A percentile compares a stretch with the other conserved stretches of the same genome.
Evolutionary conservation across 768 basidiomycete species (phyloP).

Genomic region (Mycena alexandri): DNA sequence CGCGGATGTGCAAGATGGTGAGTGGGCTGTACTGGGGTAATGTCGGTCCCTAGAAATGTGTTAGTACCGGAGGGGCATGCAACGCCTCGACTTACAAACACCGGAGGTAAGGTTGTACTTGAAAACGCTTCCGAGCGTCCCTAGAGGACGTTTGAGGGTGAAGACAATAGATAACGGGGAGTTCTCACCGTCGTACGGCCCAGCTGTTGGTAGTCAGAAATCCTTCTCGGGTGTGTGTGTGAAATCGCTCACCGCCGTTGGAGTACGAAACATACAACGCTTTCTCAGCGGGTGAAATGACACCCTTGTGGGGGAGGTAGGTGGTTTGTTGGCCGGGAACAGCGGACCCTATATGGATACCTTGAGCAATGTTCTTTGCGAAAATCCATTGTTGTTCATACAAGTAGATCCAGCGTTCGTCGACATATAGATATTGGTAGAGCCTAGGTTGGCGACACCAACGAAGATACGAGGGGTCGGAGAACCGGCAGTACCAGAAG

Average conservation of each 20-base stretch:
- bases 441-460: conserved; percentile 70
- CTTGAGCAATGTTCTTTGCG: not conserved
- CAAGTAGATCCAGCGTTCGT: conserved; percentile 70
- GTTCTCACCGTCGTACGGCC: conserved; percentile 79
- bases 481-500: conserved; percentile 64
- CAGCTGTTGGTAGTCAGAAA: conserved; percentile 48
- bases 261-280: conserved; percentile 72
- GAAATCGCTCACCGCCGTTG: conserved; percentile 52
- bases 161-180: too few species aligned
- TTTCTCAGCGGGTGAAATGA: conserved; percentile 68
- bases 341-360: conserved; percentile 59
- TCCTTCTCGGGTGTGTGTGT: not conserved
- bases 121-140: conserved; percentile 61
- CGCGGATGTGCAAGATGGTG: not conserved
- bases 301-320: conserved; percentile 76
- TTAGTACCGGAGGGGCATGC: not conserved
- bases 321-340: conserved; percentile 69
- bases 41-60: conserved; percentile 61
- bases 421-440: conserved; percentile 68
- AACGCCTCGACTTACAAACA: conserved; percentile 49
- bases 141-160: too few species aligned
- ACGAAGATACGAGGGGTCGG: conserved; percentile 77
- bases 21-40: conserved; percentile 61
- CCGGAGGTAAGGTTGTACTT: conserved; percentile 67
- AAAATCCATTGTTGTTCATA: conserved; percentile 42